Evolutionary conservation across 805 yeast species (phyloP).

Genomic region (Jamesozyma rosinii): DNA sequence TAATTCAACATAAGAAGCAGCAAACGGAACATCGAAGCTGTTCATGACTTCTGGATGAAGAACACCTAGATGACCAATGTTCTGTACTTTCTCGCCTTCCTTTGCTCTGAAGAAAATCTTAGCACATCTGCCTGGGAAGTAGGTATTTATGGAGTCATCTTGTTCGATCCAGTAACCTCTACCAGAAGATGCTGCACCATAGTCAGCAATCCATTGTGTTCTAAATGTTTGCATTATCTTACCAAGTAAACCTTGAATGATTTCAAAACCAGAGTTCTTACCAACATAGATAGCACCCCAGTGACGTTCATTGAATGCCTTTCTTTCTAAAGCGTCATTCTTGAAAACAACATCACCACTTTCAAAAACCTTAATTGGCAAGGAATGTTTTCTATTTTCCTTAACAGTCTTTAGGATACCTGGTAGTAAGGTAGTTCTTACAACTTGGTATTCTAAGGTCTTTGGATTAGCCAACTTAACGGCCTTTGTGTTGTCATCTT

Average conservation of each 20-base stretch:
- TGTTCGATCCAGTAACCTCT: constrained; percentile 87
- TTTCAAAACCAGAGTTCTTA: constrained; percentile 89
- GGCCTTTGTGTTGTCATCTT: constrained; percentile 67
- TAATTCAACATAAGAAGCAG: constrained; percentile 85
- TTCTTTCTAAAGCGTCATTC: constrained; percentile 70
- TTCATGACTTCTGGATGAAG: constrained; percentile 89
- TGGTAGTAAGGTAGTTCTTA: constrained; percentile 87
- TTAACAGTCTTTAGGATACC: constrained; percentile 91
- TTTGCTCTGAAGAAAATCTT: constrained; percentile 63
- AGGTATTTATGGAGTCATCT: constrained; percentile 56
- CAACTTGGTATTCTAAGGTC: constrained; percentile 94
- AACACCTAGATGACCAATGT: constrained; percentile 83
- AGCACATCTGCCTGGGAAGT: constrained; percentile 97
- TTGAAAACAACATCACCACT: constrained; percentile 90
- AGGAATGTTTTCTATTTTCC: constrained; percentile 90
- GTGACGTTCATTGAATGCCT: constrained; percentile 83
- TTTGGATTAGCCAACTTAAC: constrained; percentile 94
- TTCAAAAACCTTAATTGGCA: constrained; percentile 93
- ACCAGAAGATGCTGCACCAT: constrained; percentile 35
- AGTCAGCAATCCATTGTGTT: constrained; percentile 65
- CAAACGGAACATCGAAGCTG: constrained; percentile 82
- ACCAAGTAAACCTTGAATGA: constrained; percentile 87
- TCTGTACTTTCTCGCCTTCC: constrained; percentile 46
- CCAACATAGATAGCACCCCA: constrained; percentile 95
- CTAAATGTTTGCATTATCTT: constrained; percentile 94